Evolutionary conservation across 257 asterid species (phyloP).

Genomic region (Gardenia jasminoides): DNA sequence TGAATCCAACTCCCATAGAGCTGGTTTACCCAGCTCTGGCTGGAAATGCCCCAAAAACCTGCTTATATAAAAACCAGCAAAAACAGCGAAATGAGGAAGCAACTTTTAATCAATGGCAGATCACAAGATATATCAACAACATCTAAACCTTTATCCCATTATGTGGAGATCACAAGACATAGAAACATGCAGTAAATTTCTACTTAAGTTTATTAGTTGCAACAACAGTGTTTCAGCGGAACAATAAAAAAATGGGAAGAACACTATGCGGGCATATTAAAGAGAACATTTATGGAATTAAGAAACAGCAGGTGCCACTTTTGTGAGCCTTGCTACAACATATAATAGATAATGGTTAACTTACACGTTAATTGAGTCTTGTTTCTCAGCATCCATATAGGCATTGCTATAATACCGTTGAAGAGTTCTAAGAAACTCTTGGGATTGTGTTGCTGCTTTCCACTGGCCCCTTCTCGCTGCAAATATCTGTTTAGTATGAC

Average conservation of each 20-base stretch:
- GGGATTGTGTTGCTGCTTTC: conserved; percentile 92
- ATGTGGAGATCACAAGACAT: neutral
- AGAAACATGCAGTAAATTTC: neutral
- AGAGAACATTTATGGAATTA: neutral
- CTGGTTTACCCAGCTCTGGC: conserved; percentile 81
- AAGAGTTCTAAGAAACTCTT: conserved; percentile 72
- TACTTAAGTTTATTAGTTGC: neutral
- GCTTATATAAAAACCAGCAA: conserved; percentile 24
- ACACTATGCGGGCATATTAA: neutral
- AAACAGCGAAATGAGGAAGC: neutral
- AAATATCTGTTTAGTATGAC: conserved; percentile 58
- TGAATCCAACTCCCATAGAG: conserved; percentile 87
- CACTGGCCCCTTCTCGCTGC: conserved; percentile 93
- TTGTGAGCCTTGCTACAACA: neutral
- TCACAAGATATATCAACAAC: too few species aligned
- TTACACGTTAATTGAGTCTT: conserved; percentile 89
- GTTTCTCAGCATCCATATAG: conserved; percentile 92
- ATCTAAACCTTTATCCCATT: too few species aligned
- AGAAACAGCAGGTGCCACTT: neutral
- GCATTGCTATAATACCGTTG: conserved; percentile 87
- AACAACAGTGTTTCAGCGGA: neutral
- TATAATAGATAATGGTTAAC: conserved; percentile 15
- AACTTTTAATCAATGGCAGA: neutral
- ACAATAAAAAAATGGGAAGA: neutral
- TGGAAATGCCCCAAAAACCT: conserved; percentile 96